Percentiles rank a stretch among this genome's conserved stretches.
These are phyloP conservation scores for Tulasnella calospora DNA, from an alignment of 768 basidiomycete species.

Conservation along the genomic window DNA sequence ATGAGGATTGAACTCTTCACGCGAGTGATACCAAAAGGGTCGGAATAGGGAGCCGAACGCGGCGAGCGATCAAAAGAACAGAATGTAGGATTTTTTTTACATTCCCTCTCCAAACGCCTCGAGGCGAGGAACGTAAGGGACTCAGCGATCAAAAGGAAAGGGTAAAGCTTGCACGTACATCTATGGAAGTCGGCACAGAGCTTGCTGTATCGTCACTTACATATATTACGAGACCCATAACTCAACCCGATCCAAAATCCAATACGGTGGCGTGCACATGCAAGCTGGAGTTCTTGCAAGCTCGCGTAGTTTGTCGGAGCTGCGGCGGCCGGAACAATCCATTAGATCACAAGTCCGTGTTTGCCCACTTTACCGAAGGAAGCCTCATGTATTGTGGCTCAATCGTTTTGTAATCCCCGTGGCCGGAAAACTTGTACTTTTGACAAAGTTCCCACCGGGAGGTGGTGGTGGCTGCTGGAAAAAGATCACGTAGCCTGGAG, in stretches of 20 bases:
- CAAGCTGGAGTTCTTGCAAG: background rate
- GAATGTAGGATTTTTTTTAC: background rate
- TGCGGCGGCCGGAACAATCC: background rate
- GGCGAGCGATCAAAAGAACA: background rate
- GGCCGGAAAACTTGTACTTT: background rate
- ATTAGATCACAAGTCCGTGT: background rate
- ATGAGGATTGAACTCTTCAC: background rate
- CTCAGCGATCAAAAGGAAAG: background rate
- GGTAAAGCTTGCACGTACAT: background rate
- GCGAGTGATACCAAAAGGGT: background rate
- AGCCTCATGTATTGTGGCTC: background rate
- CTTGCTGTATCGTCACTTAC: background rate
- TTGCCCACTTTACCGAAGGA: background rate
- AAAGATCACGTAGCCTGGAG: background rate
- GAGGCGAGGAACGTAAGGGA: background rate
- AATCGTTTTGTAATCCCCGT: background rate
- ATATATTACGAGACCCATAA: background rate
- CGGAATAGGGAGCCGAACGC: background rate
- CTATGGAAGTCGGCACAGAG: background rate
- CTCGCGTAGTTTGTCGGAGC: conserved; percentile 6
- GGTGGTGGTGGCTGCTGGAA: background rate
- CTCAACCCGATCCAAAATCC: background rate
- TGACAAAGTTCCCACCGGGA: background rate
- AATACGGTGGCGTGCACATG: background rate
- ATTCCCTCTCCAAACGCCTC: background rate